Conservation (phyloP, 768 basidiomycete genomes). For the Hygrocybe coccinea region DNA sequence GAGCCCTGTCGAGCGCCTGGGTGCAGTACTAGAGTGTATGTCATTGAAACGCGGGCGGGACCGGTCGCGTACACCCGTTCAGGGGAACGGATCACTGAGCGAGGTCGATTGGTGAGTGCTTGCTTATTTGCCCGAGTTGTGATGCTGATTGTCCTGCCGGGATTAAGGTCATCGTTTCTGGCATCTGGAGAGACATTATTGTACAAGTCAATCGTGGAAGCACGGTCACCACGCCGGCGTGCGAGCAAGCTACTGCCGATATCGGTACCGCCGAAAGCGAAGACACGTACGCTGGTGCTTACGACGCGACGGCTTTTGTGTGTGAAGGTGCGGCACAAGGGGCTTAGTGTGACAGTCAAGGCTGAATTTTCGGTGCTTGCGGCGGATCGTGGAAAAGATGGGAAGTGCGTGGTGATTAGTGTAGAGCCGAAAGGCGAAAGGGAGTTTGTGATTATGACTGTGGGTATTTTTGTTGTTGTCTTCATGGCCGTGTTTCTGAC, state of each 20-base stretch:
- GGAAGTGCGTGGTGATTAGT: conserved; percentile 43
- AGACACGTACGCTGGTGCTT: conserved; percentile 51
- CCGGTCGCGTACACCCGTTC: conserved; percentile 49
- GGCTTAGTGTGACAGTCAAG: conserved; percentile 41
- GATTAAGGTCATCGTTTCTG: conserved; percentile 23
- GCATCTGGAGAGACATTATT: conserved; percentile 43
- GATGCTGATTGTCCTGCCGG: no score
- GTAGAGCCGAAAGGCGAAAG: conserved; percentile 52
- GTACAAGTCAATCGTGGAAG: conserved; percentile 52
- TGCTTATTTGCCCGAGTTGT: not conserved
- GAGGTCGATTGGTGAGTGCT: conserved; percentile 42
- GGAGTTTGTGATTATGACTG: conserved; percentile 59
- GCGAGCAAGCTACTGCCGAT: conserved; percentile 52
- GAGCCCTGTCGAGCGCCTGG: conserved; percentile 39
- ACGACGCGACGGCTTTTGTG: conserved; percentile 56
- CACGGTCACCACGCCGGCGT: conserved; percentile 49
- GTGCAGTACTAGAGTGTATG: conserved; percentile 31
- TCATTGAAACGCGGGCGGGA: conserved; percentile 47
- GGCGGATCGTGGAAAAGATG: conserved; percentile 33
- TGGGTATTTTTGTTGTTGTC: conserved; percentile 28
- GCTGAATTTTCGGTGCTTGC: conserved; percentile 45
- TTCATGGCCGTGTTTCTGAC: no score
- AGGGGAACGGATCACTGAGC: conserved; percentile 40
- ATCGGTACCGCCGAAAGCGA: conserved; percentile 45
- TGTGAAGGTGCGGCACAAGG: conserved; percentile 43